These are phyloP conservation scores for Cytospora paraplurivora DNA, from an alignment of 2,329 filamentous ascomycete genomes.

Conservation along the genomic window DNA sequence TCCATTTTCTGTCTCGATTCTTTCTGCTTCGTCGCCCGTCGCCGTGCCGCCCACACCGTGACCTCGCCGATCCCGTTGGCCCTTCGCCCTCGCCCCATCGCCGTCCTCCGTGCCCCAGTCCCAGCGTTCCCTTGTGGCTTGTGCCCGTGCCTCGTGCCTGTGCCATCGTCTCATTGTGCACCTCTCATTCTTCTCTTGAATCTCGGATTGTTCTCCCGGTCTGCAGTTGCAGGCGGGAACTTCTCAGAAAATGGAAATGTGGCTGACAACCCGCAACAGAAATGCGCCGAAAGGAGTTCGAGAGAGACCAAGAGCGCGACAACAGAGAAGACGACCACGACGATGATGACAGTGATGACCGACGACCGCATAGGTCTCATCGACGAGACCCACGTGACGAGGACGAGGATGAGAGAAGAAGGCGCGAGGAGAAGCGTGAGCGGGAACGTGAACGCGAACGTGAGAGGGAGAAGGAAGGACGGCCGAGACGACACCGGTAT, in stretches of 20 bases:
- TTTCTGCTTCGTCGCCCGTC: conserved; percentile 26
- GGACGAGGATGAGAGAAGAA: conserved; percentile 37
- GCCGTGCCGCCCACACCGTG: conserved; percentile 28
- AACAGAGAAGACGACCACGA: conserved; percentile 32
- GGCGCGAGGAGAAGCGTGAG: conserved; percentile 41
- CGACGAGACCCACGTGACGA: conserved; percentile 38
- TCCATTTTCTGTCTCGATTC: conserved; percentile 24
- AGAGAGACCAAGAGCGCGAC: conserved; percentile 36
- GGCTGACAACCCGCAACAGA: conserved; percentile 37
- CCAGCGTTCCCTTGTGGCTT: conserved; percentile 24
- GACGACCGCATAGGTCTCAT: conserved; percentile 33
- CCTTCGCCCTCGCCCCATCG: conserved; percentile 21
- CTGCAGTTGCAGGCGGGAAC: conserved; percentile 21
- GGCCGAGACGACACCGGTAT: conserved; percentile 31
- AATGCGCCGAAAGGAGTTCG: conserved; percentile 46
- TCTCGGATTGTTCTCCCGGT: conserved; percentile 17
- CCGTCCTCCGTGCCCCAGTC: conserved; percentile 17
- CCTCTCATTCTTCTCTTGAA: conserved; percentile 23
- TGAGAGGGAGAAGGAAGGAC: conserved; percentile 37
- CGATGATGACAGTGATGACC: conserved; percentile 38
- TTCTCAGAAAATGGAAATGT: conserved; percentile 24
- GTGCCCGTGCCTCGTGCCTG: conserved; percentile 29
- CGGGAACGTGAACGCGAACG: conserved; percentile 34
- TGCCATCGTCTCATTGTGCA: conserved; percentile 27
- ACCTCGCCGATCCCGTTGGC: conserved; percentile 27